phyloP scores from a whole-genome alignment of 2,329 filamentous ascomycete species.

The Fusarium miscanthi region DNA sequence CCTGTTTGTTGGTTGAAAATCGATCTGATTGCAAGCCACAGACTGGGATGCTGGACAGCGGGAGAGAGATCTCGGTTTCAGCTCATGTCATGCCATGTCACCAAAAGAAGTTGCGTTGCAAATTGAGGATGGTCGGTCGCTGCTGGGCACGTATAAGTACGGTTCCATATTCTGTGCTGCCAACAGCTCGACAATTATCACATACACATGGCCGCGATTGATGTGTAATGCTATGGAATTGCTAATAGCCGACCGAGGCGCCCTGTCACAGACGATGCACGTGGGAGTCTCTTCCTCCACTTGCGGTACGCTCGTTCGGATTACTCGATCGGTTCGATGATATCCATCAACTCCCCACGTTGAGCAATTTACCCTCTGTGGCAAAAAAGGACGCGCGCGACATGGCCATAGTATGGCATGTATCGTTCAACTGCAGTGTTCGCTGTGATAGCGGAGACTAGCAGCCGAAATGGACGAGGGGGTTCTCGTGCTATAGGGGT shows the following conservation, averaged over 20 bases:
- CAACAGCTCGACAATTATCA: background rate
- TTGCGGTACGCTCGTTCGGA: background rate
- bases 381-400: slow-evolving; percentile 30
- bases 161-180: background rate
- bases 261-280: slow-evolving; percentile 3
- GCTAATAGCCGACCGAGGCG: slow-evolving; percentile 11
- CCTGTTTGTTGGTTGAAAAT: slow-evolving; percentile 14
- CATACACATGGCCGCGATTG: background rate
- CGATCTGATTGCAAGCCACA: slow-evolving; percentile 23
- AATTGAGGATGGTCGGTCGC: background rate
- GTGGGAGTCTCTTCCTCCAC: slow-evolving; percentile 14
- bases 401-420: background rate
- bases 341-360: slow-evolving; percentile 7
- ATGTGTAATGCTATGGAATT: background rate
- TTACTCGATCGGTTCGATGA: slow-evolving; percentile 13
- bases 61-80: slow-evolving; percentile 9
- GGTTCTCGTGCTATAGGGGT: background rate
- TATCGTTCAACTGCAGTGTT: background rate
- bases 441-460: slow-evolving; percentile 7
- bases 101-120: background rate
- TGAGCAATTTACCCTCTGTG: slow-evolving; percentile 20
- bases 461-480: slow-evolving; percentile 19
- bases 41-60: slow-evolving; percentile 1
- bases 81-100: slow-evolving; percentile 3
- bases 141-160: background rate